Evolutionary conservation across 495 filamentous ascomycete genomes (phyloP).

Genomic region (Podospora pseudoanserina): DNA sequence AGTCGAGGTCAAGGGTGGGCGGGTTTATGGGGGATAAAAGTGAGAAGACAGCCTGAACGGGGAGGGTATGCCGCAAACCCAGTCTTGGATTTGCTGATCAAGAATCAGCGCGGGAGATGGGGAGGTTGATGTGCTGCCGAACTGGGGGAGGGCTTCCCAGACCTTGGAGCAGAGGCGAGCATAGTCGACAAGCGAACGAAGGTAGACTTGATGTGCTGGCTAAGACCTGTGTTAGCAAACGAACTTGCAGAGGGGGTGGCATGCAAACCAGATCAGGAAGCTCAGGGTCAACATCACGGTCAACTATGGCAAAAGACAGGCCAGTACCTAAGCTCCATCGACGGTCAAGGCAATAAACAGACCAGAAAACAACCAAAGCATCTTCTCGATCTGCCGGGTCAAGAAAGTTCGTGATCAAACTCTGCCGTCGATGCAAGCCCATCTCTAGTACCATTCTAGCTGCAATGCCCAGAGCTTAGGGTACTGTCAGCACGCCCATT

Average conservation of each 20-base stretch:
- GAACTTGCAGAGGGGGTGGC: no score
- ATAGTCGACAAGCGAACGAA: neutral
- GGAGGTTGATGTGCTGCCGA: neutral
- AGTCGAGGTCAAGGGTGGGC: neutral
- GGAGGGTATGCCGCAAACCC: neutral
- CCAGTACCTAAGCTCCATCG: conserved; percentile 68
- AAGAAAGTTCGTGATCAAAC: neutral
- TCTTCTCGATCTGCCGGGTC: neutral
- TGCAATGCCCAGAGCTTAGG: neutral
- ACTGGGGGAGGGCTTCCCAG: neutral
- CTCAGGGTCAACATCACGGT: conserved; percentile 64
- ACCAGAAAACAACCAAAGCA: conserved; percentile 57
- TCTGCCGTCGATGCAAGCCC: neutral
- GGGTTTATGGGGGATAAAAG: neutral
- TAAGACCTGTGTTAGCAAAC: no score
- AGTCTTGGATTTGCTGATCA: neutral
- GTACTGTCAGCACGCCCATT: no score
- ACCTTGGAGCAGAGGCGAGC: neutral
- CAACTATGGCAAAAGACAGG: conserved; percentile 65
- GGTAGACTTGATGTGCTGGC: neutral
- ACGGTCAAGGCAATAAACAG: conserved; percentile 65
- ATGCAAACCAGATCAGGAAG: conserved; percentile 45
- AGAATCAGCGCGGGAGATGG: neutral
- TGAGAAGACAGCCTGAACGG: neutral
- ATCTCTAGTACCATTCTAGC: neutral